Conservation (phyloP, 257 asterid genomes). For the Thymus mandschuricus region DNA sequence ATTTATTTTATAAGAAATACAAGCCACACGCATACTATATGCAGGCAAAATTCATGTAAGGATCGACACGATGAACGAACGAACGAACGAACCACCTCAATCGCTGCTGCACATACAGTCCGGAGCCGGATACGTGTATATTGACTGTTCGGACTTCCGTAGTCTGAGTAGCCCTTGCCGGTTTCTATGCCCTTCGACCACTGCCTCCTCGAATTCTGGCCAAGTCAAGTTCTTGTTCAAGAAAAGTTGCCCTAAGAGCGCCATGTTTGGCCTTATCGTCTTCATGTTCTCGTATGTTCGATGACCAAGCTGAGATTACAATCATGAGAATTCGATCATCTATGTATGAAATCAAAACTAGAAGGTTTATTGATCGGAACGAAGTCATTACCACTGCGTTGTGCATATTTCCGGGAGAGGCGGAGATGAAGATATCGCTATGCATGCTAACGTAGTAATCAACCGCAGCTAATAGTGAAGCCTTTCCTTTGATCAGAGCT, state of each 20-base stretch:
- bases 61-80: not conserved
- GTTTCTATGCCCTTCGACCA: slow-evolving; percentile 68
- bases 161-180: slow-evolving; percentile 76
- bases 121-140: slow-evolving; percentile 94
- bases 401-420: slow-evolving; percentile 99
- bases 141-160: slow-evolving; percentile 73
- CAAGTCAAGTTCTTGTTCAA: slow-evolving; percentile 79
- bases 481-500: slow-evolving; percentile 80
- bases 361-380: not conserved
- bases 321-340: not conserved
- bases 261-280: slow-evolving; percentile 97
- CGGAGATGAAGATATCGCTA: slow-evolving; percentile 90
- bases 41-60: slow-evolving; percentile 18
- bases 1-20: slow-evolving; percentile 35
- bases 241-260: slow-evolving; percentile 83
- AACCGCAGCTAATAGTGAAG: slow-evolving; percentile 93
- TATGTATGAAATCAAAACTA: not conserved
- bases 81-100: slow-evolving; percentile 20
- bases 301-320: slow-evolving; percentile 70
- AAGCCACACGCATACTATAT: slow-evolving; percentile 22
- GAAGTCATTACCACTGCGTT: slow-evolving; percentile 75
- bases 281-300: slow-evolving; percentile 74
- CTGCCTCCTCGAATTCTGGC: slow-evolving; percentile 75
- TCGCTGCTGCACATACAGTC: slow-evolving; percentile 90
- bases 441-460: slow-evolving; percentile 96